Evolutionary conservation across 495 filamentous ascomycete genomes (phyloP), one percentile per base, ranked within the genome.

Genomic region (Pyrenopolyporus hunteri): DNA sequence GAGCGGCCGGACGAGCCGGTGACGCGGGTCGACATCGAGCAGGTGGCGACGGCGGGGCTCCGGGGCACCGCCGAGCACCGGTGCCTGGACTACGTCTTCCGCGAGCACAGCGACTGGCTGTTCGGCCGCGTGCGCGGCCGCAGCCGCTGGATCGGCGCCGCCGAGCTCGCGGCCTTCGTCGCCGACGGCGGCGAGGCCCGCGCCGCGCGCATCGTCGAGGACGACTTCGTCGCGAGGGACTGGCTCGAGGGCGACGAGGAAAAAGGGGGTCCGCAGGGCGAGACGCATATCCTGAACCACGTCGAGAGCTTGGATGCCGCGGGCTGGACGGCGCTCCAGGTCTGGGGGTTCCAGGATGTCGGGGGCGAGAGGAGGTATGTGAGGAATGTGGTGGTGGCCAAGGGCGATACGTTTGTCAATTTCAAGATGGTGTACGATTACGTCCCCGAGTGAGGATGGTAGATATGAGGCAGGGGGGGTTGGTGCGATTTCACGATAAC

Each of bases 1-100:
- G 74, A 59, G 68, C 33, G 48, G 71, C 1, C 26, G 26, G 26
- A 29, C 42, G 73, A 78, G 25, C 61, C 75, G 2, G 65, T 81
- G 5, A 78, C 82, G 51, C 89, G 91, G 80, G 85, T 97, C 77
- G 88, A 95, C 74, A 89, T 96, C 70, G 80, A 85, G 22, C 92
- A 97, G 75, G 79, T 83, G 20, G 82, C 84, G 29, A 90, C 89
- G 6, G 91, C 89, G 59, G 91, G 89, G 32, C 78, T 95, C 49
- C 82, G 81, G 57, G 89, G 88, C 54, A 88, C 88, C 17, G 79
- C 80, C 23, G 92, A 97, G 75, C 72, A 75, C 19, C 89, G 93
- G 56, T 82, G 70, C 23, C 76, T 93, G 1, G 90, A 97, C 80
- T 86, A 84, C 82, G 59, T 61, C 26, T 80, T 75, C 67, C 88